Percentiles rank a stretch among this genome's conserved stretches.
phyloP scores from a whole-genome alignment of 179 eudicot genomes.

The Vitellaria paradoxa region DNA sequence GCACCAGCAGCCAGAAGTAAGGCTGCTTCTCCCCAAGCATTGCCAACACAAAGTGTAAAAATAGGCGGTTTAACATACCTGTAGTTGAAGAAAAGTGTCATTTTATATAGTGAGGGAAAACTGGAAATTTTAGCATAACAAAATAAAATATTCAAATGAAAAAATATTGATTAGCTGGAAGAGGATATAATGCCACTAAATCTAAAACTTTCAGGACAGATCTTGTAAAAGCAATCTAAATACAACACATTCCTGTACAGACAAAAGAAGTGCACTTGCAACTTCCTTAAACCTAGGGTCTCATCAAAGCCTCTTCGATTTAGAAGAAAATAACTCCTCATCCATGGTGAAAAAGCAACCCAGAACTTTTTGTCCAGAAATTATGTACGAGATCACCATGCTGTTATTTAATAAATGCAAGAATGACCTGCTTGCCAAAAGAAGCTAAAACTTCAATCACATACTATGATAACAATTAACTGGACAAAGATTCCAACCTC shows the following conservation, averaged over 20 bases:
- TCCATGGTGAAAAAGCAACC: not conserved
- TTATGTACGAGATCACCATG: not conserved
- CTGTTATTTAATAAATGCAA: not conserved
- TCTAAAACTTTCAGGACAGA: too few relatives aligned
- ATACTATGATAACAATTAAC: not conserved
- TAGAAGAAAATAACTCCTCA: not conserved
- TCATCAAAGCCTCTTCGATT: not conserved
- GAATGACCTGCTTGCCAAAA: too few relatives aligned
- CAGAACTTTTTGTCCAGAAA: not conserved
- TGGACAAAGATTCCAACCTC: slow-evolving; percentile 44
- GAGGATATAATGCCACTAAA: too few relatives aligned
- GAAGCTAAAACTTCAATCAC: too few relatives aligned
- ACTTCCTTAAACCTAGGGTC: not conserved
- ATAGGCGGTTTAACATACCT: slow-evolving; percentile 81
- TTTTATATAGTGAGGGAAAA: not conserved
- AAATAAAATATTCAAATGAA: not conserved
- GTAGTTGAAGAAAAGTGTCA: slow-evolving; percentile 14
- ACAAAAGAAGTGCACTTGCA: not conserved
- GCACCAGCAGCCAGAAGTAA: slow-evolving; percentile 91
- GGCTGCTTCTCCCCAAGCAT: slow-evolving; percentile 98
- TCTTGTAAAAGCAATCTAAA: not conserved
- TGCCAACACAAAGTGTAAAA: slow-evolving; percentile 85
- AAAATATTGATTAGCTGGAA: not conserved
- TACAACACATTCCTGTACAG: not conserved
- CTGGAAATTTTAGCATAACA: not conserved